Evolutionary conservation across 1,284 basidiomycete species (phyloP).

Genomic region (Taiwanofungus camphoratus): DNA sequence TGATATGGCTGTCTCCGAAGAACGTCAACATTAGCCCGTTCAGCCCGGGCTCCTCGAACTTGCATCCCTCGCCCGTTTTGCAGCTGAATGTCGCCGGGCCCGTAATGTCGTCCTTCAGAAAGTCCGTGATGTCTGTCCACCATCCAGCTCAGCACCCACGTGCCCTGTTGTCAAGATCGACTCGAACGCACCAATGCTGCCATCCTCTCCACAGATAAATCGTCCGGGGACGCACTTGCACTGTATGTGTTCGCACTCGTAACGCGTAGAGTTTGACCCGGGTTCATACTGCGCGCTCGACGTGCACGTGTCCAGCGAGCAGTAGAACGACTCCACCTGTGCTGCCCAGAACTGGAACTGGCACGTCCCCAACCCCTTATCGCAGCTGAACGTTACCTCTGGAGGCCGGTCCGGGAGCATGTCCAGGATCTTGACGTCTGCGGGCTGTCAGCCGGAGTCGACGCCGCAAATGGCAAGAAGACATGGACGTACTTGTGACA

Average conservation of each 20-base stretch:
- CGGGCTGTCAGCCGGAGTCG: constrained; percentile 6
- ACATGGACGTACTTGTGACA: constrained; percentile 77
- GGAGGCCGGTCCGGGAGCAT: constrained; percentile 85
- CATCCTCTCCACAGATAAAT: constrained; percentile 95
- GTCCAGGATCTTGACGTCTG: constrained; percentile 86
- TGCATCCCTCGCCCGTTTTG: constrained; percentile 69
- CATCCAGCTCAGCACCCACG: too few relatives aligned
- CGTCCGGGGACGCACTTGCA: constrained; percentile 89
- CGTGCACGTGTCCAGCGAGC: constrained; percentile 67
- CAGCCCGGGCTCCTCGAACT: constrained; percentile 95
- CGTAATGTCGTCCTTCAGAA: constrained; percentile 84
- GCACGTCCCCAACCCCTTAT: constrained; percentile 55
- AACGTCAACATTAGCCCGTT: constrained; percentile 90
- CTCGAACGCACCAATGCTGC: constrained; percentile 82
- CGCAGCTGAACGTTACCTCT: constrained; percentile 93
- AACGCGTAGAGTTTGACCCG: constrained; percentile 69
- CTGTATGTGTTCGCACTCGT: constrained; percentile 77
- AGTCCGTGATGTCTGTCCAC: constrained; percentile 83
- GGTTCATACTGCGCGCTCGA: constrained; percentile 49
- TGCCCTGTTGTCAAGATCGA: too few relatives aligned
- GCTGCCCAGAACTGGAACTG: constrained; percentile 98
- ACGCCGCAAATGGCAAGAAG: not conserved
- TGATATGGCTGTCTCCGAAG: constrained; percentile 90
- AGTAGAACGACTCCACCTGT: constrained; percentile 93
- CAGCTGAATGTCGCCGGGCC: constrained; percentile 90